Evolutionary conservation across 2,329 filamentous ascomycete species (phyloP).

Genomic region (Aureobasidium sp.): DNA sequence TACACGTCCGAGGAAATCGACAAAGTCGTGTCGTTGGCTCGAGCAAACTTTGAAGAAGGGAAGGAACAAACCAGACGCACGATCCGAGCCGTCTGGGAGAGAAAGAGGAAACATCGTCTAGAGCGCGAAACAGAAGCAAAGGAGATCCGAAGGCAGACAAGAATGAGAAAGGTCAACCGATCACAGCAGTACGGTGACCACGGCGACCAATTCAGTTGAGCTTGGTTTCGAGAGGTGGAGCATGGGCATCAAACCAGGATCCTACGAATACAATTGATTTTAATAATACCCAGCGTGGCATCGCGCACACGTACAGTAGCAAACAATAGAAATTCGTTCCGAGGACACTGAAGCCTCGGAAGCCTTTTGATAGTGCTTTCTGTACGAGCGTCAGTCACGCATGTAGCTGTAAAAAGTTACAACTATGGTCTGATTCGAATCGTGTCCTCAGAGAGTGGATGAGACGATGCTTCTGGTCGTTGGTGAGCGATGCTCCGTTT

Average conservation of each 20-base stretch:
- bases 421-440: background rate
- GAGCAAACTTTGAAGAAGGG: slow-evolving; percentile 80
- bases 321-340: background rate
- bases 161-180: slow-evolving; percentile 41
- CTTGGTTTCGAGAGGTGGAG: background rate
- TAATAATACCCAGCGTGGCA: slow-evolving; percentile 4
- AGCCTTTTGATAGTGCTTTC: background rate
- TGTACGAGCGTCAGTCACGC: background rate
- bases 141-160: slow-evolving; percentile 30
- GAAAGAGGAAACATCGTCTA: slow-evolving; percentile 66
- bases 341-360: background rate
- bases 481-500: too few species aligned
- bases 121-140: slow-evolving; percentile 38
- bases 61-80: slow-evolving; percentile 68
- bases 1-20: slow-evolving; percentile 90
- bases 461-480: too few species aligned
- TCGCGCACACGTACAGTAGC: background rate
- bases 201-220: slow-evolving; percentile 57
- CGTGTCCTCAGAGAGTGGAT: too few species aligned
- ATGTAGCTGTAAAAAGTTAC: background rate
- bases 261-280: background rate
- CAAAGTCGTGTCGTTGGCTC: slow-evolving; percentile 69
- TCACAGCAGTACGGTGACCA: slow-evolving; percentile 49
- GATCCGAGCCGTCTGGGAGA: slow-evolving; percentile 82
- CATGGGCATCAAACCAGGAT: background rate